These are phyloP conservation scores for Pilasporangium apinafurcum DNA, from an alignment of 352 stramenopile species.

Conservation along the genomic window DNA sequence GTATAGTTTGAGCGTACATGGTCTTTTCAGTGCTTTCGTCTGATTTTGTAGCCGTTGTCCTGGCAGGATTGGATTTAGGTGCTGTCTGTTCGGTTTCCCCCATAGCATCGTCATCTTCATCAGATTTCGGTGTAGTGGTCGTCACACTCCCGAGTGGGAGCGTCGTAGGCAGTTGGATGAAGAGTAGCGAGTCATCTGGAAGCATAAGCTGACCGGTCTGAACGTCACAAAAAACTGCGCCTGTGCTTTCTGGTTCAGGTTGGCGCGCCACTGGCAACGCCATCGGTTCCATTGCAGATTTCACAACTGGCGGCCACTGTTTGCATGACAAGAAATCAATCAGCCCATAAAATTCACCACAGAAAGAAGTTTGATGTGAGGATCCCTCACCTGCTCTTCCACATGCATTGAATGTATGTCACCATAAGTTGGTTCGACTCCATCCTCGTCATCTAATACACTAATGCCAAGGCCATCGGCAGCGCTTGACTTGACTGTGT, in stretches of 20 bases:
- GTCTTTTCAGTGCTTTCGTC: background rate
- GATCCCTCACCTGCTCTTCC: conserved; percentile 41
- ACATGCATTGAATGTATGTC: conserved; percentile 49
- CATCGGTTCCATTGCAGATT: conserved; percentile 82
- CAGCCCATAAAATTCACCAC: background rate
- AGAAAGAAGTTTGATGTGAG: no score
- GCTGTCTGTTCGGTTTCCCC: conserved; percentile 11
- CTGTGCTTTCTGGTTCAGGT: conserved; percentile 50
- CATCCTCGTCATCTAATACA: conserved; percentile 70
- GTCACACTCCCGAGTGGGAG: conserved; percentile 57
- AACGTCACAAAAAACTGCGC: conserved; percentile 16
- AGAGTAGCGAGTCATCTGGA: conserved; percentile 67
- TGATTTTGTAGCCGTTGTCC: conserved; percentile 1
- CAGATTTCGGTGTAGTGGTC: conserved; percentile 15
- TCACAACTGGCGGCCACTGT: conserved; percentile 72
- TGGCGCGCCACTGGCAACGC: conserved; percentile 61
- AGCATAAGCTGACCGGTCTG: conserved; percentile 44
- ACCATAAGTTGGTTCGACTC: conserved; percentile 24
- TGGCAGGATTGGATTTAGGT: no score
- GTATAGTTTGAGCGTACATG: background rate
- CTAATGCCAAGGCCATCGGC: conserved; percentile 81
- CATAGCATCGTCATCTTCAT: conserved; percentile 28
- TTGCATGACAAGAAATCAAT: background rate
- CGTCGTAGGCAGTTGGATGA: conserved; percentile 81
- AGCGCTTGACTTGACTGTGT: conserved; percentile 43